Base-by-base conservation (phyloP, 1,284 basidiomycete species). In the Ganoderma leucocontextum region DNA sequence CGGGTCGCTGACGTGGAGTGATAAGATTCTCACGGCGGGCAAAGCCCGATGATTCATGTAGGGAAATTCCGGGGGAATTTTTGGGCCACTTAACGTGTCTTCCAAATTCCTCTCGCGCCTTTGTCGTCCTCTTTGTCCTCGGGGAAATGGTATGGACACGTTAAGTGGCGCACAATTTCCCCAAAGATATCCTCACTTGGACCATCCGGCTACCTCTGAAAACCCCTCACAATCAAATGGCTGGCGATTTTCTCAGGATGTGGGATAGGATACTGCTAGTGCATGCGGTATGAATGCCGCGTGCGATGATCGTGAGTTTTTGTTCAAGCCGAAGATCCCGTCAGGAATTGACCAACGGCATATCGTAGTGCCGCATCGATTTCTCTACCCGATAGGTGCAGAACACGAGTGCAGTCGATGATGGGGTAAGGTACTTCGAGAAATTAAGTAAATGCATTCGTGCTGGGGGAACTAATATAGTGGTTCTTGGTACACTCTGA, bases 401-500 rank as follows among this genome's bases (percentile, higher is more conserved):
- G 44, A 10, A 6, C 7, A 4, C 44, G n/a, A 47, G 9, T 19
- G 12, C 41, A 42, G 15, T 47, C 6, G 5, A 47, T 47, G n/a
- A 47, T 25, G 47, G 47, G 47, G 5, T 22, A 49, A 22, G 22
- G 22, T 49, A 10, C 47, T 49, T 22, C 22, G n/a, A 25, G 12
- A 12, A 49, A 10, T 22, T n/a, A 47, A n/a, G n/a, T n/a, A n/a
- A 47, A 22, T 9, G 6, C n/a, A 22, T 22, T 47, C 44, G n/a
- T 47, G n/a, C n/a, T 29, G 29, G 29, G 2, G 29, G 29, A 29
- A 29, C 29, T 29, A n/a, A n/a, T 22, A 47, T 47, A 47, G 8
- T 12, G 10, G 9, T 25, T 49, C 22, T 12, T 25, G 47, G 22
- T 25, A 58, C 55, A 19, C 35, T 67, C 66, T 67, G 63, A 57